Evolutionary conservation across 352 stramenopile genomes (phyloP), one percentile per base, ranked within the genome.

Genomic region (Phytophthora podocarpi): DNA sequence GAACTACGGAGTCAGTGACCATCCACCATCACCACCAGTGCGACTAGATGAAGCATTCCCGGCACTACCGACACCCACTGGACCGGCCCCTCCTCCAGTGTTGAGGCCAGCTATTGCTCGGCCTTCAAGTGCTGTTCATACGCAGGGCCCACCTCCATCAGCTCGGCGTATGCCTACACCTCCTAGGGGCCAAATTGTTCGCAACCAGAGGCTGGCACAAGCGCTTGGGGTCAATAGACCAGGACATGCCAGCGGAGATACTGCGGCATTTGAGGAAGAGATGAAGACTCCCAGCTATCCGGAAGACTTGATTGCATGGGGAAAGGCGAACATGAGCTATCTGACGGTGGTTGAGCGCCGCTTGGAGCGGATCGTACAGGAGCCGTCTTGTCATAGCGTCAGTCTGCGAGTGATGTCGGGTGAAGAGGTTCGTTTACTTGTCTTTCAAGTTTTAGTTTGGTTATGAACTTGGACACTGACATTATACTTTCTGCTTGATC

Each of bases 281-380:
- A 81, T 94, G 76, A 82, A 88, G 58, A 85, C 75, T 6, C 83
- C 83, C 1, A 81, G 58, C 41, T 94, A 90, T 51, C 58, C 80
- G 2, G 54, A 80, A 31, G 64, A 88, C 8, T 49, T 94, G 21
- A 70, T 92, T 16, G 70, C 86, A 1, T 94, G 85, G 85, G 85
- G 71, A 11, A 91, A 91, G 40, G 66, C 68, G 0, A 94, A 94
- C 48, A 61, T 70, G 9, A 81, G 82, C 20, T 92, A 91, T 34
- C 55, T 94, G 10, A 63, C 77, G 5, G 78, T 90, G 21, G 80
- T 94, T 7, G 82, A 94, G 63, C 82, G 83, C 30, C 80, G 84
- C 9, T 65, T 94, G 18, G 81, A 94, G 49, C 79, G 82, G 11
- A 84, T 94, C 36, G 80, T 90, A 6, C 72, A 76, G 23, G 85